Conservation (phyloP, 805 yeast species). For the Metahyphopichia silvanorum region DNA sequence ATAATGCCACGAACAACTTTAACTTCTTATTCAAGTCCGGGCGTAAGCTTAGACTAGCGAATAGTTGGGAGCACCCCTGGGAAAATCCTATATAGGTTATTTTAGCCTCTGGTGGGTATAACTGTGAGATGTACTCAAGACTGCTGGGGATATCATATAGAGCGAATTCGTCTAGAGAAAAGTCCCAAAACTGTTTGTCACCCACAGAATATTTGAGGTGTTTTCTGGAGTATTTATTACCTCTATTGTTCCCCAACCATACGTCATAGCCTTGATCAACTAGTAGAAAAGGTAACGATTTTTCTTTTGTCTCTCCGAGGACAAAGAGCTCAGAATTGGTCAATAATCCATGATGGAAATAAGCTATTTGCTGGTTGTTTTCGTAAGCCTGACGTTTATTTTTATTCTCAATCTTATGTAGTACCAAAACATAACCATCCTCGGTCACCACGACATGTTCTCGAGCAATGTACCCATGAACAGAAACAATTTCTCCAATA, state of each 20-base stretch:
- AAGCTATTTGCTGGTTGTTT: slow-evolving; percentile 28
- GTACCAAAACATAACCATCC: slow-evolving; percentile 24
- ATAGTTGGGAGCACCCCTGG: slow-evolving; percentile 30
- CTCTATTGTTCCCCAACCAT: slow-evolving; percentile 25
- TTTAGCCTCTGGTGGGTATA: slow-evolving; percentile 12
- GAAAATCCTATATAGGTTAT: slow-evolving; percentile 27
- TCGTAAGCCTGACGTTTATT: slow-evolving; percentile 3
- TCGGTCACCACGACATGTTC: slow-evolving; percentile 29
- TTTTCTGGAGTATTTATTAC: slow-evolving; percentile 28
- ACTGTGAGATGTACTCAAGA: slow-evolving; percentile 16
- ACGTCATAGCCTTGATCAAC: slow-evolving; percentile 20
- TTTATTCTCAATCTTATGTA: slow-evolving; percentile 25
- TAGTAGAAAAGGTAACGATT: slow-evolving; percentile 19
- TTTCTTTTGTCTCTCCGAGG: slow-evolving; percentile 18
- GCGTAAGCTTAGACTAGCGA: slow-evolving; percentile 27
- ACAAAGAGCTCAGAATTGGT: slow-evolving; percentile 38
- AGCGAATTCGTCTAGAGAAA: slow-evolving; percentile 29
- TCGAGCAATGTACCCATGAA: slow-evolving; percentile 19
- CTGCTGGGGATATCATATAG: slow-evolving; percentile 28
- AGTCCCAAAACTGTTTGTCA: slow-evolving; percentile 26
- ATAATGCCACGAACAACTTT: slow-evolving; percentile 23
- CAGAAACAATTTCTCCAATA: slow-evolving; percentile 20
- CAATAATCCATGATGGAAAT: slow-evolving; percentile 30
- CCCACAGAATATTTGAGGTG: slow-evolving; percentile 22
- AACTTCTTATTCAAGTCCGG: slow-evolving; percentile 19